phyloP scores from a whole-genome alignment of 805 yeast species.

The Jamesozyma piceae region DNA sequence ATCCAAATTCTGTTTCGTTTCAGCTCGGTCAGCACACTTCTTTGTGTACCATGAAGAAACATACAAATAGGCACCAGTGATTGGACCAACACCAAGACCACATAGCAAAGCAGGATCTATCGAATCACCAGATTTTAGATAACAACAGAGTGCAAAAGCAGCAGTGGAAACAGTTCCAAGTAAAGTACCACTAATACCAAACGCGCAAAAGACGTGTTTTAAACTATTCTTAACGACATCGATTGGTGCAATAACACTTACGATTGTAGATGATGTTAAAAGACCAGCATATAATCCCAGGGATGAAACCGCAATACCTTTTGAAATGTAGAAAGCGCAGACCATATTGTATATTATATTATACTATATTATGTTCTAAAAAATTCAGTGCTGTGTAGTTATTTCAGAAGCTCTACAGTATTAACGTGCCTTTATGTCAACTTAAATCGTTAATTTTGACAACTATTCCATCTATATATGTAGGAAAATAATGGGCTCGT shows the following conservation, averaged over 20 bases:
- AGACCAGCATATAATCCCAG: constrained; percentile 56
- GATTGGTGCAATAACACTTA: constrained; percentile 24
- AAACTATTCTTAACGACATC: constrained; percentile 13
- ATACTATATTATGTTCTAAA: no score
- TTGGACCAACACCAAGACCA: constrained; percentile 10
- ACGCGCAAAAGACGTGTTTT: constrained; percentile 15
- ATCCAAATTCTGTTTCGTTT: background rate
- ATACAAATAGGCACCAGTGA: constrained; percentile 9
- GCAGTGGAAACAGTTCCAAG: constrained; percentile 43
- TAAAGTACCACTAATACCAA: constrained; percentile 17
- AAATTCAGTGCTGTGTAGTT: no score
- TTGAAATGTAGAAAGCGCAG: constrained; percentile 35
- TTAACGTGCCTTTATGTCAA: no score
- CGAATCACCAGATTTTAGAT: constrained; percentile 2
- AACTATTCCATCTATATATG: no score
- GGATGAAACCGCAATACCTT: constrained; percentile 57
- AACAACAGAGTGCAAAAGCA: constrained; percentile 45
- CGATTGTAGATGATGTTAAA: constrained; percentile 28
- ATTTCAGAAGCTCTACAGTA: no score
- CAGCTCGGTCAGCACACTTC: background rate
- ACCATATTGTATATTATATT: no score
- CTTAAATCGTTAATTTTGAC: no score
- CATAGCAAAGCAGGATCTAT: constrained; percentile 3
- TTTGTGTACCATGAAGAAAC: background rate
- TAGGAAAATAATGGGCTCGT: no score